Evolutionary conservation across 2,329 filamentous ascomycete genomes (phyloP).

Genomic region (Aureobasidium uvarum): DNA sequence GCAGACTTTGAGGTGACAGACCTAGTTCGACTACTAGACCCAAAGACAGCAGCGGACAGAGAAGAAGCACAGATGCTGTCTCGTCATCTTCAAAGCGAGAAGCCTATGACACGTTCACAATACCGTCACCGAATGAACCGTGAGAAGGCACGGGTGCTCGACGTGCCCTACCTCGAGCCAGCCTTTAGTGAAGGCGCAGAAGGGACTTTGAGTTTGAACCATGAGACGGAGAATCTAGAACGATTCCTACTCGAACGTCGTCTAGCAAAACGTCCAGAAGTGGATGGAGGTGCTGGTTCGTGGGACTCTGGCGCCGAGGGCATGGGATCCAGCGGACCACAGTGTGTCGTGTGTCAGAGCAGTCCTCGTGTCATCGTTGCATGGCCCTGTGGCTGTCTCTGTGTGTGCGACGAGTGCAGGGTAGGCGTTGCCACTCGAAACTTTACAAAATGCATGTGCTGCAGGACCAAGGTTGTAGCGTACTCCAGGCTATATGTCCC

Average conservation of each 20-base stretch:
- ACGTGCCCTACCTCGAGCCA: slow-evolving; percentile 38
- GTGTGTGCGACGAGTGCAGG: slow-evolving; percentile 90
- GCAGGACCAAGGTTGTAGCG: slow-evolving; percentile 79
- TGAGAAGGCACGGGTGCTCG: slow-evolving; percentile 67
- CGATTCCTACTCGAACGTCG: slow-evolving; percentile 58
- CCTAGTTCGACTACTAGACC: slow-evolving; percentile 78
- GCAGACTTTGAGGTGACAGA: slow-evolving; percentile 63
- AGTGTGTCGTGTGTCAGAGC: slow-evolving; percentile 91
- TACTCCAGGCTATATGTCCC: slow-evolving; percentile 93
- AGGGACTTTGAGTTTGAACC: slow-evolving; percentile 45
- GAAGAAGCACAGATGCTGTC: slow-evolving; percentile 79
- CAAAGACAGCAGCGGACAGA: slow-evolving; percentile 70
- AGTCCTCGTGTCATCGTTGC: slow-evolving; percentile 84
- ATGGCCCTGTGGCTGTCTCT: slow-evolving; percentile 94
- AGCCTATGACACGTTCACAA: slow-evolving; percentile 76
- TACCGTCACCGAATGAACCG: slow-evolving; percentile 67
- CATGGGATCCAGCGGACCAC: slow-evolving; percentile 71
- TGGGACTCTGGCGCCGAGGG: slow-evolving; percentile 73
- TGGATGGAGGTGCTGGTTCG: slow-evolving; percentile 36
- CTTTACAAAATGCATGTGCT: slow-evolving; percentile 94
- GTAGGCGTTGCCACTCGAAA: slow-evolving; percentile 95
- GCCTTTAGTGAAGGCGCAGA: slow-evolving; percentile 40
- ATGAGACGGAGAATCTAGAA: slow-evolving; percentile 60
- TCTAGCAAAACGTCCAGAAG: slow-evolving; percentile 45
- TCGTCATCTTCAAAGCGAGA: slow-evolving; percentile 69